Conservation (phyloP, 306 rosid species). For the Psophocarpus tetragonolobus region DNA sequence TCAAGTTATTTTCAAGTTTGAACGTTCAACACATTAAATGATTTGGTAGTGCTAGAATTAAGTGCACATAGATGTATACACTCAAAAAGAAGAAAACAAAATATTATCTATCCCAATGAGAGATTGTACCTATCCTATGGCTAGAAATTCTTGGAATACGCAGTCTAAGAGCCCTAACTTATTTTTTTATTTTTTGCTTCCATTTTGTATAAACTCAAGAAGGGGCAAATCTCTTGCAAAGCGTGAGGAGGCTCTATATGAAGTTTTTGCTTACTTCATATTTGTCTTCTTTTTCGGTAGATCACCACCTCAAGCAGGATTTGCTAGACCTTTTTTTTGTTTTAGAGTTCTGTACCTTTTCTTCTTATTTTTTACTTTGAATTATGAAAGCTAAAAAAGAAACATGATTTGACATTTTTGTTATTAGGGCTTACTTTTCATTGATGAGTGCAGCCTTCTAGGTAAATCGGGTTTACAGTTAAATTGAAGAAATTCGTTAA, state of each 20-base stretch:
- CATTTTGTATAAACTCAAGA: background rate
- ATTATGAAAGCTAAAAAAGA: background rate
- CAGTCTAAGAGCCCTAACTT: background rate
- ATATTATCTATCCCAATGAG: background rate
- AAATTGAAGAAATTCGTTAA: background rate
- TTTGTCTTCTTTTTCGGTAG: background rate
- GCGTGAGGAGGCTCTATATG: background rate
- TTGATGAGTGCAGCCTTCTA: background rate
- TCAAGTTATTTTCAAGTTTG: background rate
- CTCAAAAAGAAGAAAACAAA: background rate
- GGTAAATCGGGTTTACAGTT: background rate
- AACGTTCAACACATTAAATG: background rate
- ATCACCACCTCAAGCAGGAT: conserved; percentile 1
- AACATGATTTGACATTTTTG: background rate
- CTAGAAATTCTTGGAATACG: background rate
- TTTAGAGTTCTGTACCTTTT: background rate
- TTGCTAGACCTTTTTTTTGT: conserved; percentile 2
- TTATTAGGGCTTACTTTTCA: background rate
- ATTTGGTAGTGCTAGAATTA: background rate
- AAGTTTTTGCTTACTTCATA: background rate
- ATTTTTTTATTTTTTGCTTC: background rate
- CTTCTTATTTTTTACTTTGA: background rate
- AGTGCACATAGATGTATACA: background rate
- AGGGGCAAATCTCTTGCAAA: background rate
- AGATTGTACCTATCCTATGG: background rate